These are phyloP conservation scores for Lecanicillium sp. DNA, from an alignment of 2,329 filamentous ascomycete genomes.

Conservation along the genomic window DNA sequence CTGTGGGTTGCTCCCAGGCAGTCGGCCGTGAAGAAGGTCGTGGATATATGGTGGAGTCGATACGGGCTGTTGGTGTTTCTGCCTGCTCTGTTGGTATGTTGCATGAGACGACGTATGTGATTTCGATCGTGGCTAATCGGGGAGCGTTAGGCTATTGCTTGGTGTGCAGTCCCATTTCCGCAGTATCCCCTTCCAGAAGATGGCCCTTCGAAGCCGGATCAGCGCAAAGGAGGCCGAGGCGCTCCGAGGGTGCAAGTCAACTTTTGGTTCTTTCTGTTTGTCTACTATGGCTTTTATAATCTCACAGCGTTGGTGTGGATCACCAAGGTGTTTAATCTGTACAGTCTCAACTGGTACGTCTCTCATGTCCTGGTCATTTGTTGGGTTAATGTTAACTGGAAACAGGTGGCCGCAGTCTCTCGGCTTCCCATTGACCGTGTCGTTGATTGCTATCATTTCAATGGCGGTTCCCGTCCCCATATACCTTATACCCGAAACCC, in stretches of 20 bases:
- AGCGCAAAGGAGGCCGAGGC: conserved; percentile 44
- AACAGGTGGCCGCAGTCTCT: conserved; percentile 52
- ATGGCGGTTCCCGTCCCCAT: conserved; percentile 52
- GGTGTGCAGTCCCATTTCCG: conserved; percentile 60
- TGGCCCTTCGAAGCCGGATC: conserved; percentile 19
- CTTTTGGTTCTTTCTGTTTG: conserved; percentile 65
- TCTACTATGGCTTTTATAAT: conserved; percentile 65
- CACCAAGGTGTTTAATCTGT: conserved; percentile 64
- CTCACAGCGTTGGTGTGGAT: conserved; percentile 62
- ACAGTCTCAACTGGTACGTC: conserved; percentile 56
- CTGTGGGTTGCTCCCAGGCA: conserved; percentile 56
- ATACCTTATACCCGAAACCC: conserved; percentile 45
- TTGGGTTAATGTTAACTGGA: conserved; percentile 9
- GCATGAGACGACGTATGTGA: background rate
- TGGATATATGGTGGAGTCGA: conserved; percentile 56
- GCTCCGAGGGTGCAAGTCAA: conserved; percentile 56
- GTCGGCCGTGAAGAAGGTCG: conserved; percentile 46
- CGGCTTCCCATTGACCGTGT: conserved; percentile 57
- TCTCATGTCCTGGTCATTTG: background rate
- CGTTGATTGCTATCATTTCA: conserved; percentile 52
- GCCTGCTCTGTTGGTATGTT: conserved; percentile 50
- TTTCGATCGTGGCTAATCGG: background rate
- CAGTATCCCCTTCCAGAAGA: conserved; percentile 47
- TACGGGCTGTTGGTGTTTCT: conserved; percentile 54
- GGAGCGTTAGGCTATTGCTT: conserved; percentile 45